A percentile compares a stretch with the other conserved stretches of the same genome.
These are phyloP conservation scores for Cucurbita maxima DNA, from an alignment of 306 rosid genomes.

Conservation along the genomic window DNA sequence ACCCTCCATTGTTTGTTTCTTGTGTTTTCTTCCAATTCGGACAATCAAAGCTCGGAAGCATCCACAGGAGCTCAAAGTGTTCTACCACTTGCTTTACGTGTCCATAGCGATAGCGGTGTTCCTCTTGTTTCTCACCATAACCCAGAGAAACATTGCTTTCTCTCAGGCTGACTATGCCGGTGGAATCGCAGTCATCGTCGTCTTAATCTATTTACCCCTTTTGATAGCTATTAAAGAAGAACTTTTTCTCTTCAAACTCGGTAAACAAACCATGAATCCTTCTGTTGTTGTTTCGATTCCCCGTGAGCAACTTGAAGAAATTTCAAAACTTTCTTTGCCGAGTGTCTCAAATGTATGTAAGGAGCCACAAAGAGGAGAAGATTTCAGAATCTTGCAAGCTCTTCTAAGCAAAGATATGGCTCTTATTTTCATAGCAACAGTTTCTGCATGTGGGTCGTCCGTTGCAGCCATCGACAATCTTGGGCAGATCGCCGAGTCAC, in stretches of 20 bases:
- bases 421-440: not conserved
- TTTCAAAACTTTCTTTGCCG: not conserved
- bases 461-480: constrained; percentile 18
- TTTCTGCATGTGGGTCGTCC: constrained; percentile 12
- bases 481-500: constrained; percentile 23
- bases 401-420: constrained; percentile 15
- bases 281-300: not conserved
- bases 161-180: constrained; percentile 3
- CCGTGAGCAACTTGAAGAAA: not conserved
- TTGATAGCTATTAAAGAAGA: constrained; percentile 3
- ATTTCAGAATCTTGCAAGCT: constrained; percentile 14
- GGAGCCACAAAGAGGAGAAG: constrained; percentile 1
- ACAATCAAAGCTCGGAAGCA: constrained; percentile 8
- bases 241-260: not conserved
- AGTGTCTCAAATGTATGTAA: not conserved
- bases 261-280: not conserved
- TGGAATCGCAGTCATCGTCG: not conserved
- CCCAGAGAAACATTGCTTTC: not conserved
- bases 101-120: constrained; percentile 7
- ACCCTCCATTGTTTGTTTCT: constrained; percentile 12
- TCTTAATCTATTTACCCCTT: constrained; percentile 6
- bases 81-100: not conserved
- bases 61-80: not conserved
- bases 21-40: constrained; percentile 9
- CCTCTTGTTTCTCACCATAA: constrained; percentile 13